Evolutionary conservation across 2,329 filamentous ascomycete species (phyloP).

Genomic region (Pestalotiopsis sp.): DNA sequence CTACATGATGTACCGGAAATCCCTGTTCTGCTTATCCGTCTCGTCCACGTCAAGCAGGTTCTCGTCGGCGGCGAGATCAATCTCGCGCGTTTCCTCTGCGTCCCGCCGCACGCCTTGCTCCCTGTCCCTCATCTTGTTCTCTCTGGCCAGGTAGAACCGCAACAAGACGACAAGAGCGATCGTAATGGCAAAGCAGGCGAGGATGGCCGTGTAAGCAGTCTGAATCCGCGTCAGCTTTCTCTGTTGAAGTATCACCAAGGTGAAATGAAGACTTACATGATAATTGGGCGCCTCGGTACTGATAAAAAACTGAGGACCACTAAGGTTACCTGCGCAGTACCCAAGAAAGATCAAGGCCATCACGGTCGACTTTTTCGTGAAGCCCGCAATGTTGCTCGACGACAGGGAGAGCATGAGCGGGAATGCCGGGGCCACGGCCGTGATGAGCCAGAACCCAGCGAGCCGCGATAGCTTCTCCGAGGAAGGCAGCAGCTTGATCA

Average conservation of each 20-base stretch:
- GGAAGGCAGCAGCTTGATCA: conserved; percentile 48
- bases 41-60: conserved; percentile 47
- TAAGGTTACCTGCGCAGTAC: conserved; percentile 59
- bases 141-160: conserved; percentile 49
- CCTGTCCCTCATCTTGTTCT: conserved; percentile 43
- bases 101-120: conserved; percentile 40
- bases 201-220: conserved; percentile 57
- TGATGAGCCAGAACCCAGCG: conserved; percentile 66
- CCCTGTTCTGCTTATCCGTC: conserved; percentile 69
- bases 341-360: conserved; percentile 57
- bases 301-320: conserved; percentile 57
- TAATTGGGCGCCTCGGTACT: conserved; percentile 52
- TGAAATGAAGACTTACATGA: conserved; percentile 17
- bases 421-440: conserved; percentile 58
- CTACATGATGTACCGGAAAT: conserved; percentile 56
- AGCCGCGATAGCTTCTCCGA: conserved; percentile 39
- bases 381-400: conserved; percentile 56
- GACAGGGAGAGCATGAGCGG: conserved; percentile 58
- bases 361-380: conserved; percentile 63
- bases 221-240: neutral
- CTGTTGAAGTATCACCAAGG: too few relatives aligned
- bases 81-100: neutral
- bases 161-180: conserved; percentile 45
- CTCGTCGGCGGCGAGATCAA: neutral
- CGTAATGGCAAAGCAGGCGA: conserved; percentile 57